These are phyloP conservation scores for Pleochaeta shiraiana DNA, from an alignment of 2,329 filamentous ascomycete species.

Conservation along the genomic window DNA sequence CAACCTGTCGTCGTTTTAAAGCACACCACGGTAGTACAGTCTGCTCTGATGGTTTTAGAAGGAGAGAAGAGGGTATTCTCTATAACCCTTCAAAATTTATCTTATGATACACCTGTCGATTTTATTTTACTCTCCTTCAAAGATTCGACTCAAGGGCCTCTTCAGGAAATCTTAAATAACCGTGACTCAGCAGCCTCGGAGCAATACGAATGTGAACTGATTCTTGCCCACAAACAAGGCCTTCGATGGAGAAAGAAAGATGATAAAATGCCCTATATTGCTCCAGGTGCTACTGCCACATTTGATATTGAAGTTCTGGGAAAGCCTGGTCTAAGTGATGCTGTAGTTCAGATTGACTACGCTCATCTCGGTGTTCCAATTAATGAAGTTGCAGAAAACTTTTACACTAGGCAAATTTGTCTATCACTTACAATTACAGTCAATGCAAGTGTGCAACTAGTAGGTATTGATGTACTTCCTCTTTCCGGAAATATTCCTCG, in stretches of 20 bases:
- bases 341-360: conserved; percentile 68
- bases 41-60: conserved; percentile 79
- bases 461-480: conserved; percentile 57
- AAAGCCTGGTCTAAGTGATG: conserved; percentile 63
- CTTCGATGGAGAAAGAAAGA: conserved; percentile 31
- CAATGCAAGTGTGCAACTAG: conserved; percentile 71
- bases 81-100: conserved; percentile 61
- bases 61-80: conserved; percentile 63
- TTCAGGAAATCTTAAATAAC: conserved; percentile 53
- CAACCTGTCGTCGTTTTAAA: conserved; percentile 62
- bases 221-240: conserved; percentile 53
- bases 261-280: conserved; percentile 34
- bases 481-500: conserved; percentile 43
- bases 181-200: conserved; percentile 61
- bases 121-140: conserved; percentile 76
- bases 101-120: conserved; percentile 47
- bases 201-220: conserved; percentile 67
- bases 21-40: conserved; percentile 58
- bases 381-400: conserved; percentile 46
- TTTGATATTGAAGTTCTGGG: conserved; percentile 75
- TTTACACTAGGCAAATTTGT: conserved; percentile 67
- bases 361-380: conserved; percentile 50
- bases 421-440: conserved; percentile 73
- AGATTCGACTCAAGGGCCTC: conserved; percentile 60
- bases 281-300: conserved; percentile 40